Base-by-base conservation (phyloP, 148 eudicot genomes). In the Rhododendron ferrugineum region DNA sequence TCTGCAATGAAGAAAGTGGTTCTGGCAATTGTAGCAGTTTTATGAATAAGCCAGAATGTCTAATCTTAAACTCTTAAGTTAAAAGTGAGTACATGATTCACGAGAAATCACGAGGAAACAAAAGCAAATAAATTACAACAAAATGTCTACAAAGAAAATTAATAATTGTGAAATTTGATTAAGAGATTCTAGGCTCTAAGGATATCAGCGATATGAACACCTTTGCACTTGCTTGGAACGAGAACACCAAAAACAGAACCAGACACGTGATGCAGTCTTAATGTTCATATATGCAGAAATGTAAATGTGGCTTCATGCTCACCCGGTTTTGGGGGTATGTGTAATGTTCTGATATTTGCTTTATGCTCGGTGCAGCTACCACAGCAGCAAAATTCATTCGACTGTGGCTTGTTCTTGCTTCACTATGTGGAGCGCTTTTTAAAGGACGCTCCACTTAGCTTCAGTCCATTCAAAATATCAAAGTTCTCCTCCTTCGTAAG, bases 371-470 rank as follows among this genome's bases (percentile, higher is more conserved):
- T 89, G 92, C 95, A 97, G 98, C 89, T 97, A 84, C 99, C 99
- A 36, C 99, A 97, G 91, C 99, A 97, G 91, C 96, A 88, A 64
- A 97, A 97, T 84, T 89, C 88, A 72, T 93, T 84, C 75, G 99
- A 97, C 70, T 97, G 99, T 56, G 99, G 99, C 83, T 94, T 97
- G 75, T 97, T 95, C 90, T 89, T 97, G 90, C 99, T 97, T 83
- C 99, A 97, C 88, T 97, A 97, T 89, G 96, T 92, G 47, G 99
- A 97, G 87, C 91, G 88, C 40, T 97, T 97, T 88, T 88, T 97
- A 87, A 91, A 89, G 47, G 92, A 92, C 47, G 93, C 92, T 77
- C 98, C 98, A 78, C 66, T 44, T 37, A 87, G 90, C 86, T 93
- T 97, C 86, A 94, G 85, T 85, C 96, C 98, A 11, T 92, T 89